Base-by-base conservation (phyloP, 177 flowering plant species). In the Vitis hybrid region DNA sequence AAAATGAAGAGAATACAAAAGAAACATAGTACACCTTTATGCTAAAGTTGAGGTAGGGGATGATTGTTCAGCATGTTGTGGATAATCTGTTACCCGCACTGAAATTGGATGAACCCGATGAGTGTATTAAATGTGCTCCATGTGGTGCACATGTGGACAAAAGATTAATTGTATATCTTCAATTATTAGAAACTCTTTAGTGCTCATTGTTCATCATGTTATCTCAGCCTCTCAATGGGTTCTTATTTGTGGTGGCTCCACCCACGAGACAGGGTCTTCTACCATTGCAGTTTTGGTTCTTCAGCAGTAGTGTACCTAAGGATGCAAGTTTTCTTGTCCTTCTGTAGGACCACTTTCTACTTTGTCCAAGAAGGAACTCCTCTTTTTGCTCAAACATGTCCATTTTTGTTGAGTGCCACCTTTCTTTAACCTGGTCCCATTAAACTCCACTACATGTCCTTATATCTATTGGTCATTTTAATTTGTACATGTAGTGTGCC, bases 71-170 rank as follows among this genome's bases (percentile, higher is more conserved):
- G 18, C 60, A 57, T 3, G 2, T 22, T 57, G 60, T 5, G 19
- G 10, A 19, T 22, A 16, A 22, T 57, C 9, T 19, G 5, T 22
- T 16, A 57, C 19, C 26, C 12, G 18, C 26, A 57, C 22, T 57
- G 60, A 57, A 57, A 10, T 57, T 18, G 60, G 12, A 57, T 16
- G 22, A 19, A 57, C 60, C 29, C 0, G 22, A 57, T 16, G 26
- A 19, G 29, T 18, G 2, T 60, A 2, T 7, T 33, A 3, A 62
- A 31, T 2, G 6, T 31, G 39, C 68, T 63, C 2, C 39, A 62
- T 57, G 74, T 64, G 68, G 64, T 52, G 49, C 55, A 48, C 49
- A 56, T 19, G 26, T 58, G 64, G 74, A 58, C 60, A 50, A 48
- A n/a, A n/a, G 9, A 5, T 55, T 62, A 10, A 57, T 15, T 56